phyloP scores from a whole-genome alignment of 1,284 basidiomycete genomes.

The Ustilago xerochloae region DNA sequence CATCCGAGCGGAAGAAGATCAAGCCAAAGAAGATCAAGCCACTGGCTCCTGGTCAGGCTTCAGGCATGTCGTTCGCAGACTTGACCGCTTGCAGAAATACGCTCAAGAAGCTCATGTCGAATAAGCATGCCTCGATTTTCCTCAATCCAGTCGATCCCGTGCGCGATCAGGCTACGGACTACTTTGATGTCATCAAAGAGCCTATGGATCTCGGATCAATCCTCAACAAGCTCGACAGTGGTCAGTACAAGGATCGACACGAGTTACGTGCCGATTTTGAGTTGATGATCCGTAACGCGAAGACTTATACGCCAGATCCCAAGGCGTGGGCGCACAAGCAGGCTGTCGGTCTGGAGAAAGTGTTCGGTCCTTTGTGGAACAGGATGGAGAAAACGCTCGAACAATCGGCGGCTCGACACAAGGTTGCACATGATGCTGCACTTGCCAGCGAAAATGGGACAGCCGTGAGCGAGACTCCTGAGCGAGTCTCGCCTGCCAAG shows the following conservation, averaged over 20 bases:
- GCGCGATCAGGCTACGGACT: slow-evolving; percentile 70
- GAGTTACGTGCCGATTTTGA: slow-evolving; percentile 87
- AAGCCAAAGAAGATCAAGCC: slow-evolving; percentile 67
- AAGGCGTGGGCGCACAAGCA: slow-evolving; percentile 81
- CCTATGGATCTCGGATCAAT: slow-evolving; percentile 97
- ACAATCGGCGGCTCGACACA: slow-evolving; percentile 63
- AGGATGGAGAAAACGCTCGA: slow-evolving; percentile 66
- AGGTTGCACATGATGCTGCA: slow-evolving; percentile 45
- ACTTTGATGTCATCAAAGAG: slow-evolving; percentile 87
- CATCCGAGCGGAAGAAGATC: slow-evolving; percentile 67
- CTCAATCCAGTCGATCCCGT: slow-evolving; percentile 80
- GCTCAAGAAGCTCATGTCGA: slow-evolving; percentile 78
- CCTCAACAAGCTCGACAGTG: slow-evolving; percentile 84
- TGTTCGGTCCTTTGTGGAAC: slow-evolving; percentile 84
- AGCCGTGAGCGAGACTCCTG: slow-evolving; percentile 15
- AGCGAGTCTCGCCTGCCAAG: slow-evolving; percentile 25
- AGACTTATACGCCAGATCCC: slow-evolving; percentile 79
- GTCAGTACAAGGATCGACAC: slow-evolving; percentile 82
- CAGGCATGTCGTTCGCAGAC: slow-evolving; percentile 84
- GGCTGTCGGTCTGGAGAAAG: slow-evolving; percentile 79
- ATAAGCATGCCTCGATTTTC: slow-evolving; percentile 79
- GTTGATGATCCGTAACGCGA: slow-evolving; percentile 88
- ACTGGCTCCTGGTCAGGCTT: slow-evolving; percentile 73
- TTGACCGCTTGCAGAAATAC: slow-evolving; percentile 82
- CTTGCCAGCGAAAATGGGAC: slow-evolving; percentile 24